These are phyloP conservation scores for Hyaloperonospora brassicae DNA, from an alignment of 352 stramenopile species.

Conservation along the genomic window DNA sequence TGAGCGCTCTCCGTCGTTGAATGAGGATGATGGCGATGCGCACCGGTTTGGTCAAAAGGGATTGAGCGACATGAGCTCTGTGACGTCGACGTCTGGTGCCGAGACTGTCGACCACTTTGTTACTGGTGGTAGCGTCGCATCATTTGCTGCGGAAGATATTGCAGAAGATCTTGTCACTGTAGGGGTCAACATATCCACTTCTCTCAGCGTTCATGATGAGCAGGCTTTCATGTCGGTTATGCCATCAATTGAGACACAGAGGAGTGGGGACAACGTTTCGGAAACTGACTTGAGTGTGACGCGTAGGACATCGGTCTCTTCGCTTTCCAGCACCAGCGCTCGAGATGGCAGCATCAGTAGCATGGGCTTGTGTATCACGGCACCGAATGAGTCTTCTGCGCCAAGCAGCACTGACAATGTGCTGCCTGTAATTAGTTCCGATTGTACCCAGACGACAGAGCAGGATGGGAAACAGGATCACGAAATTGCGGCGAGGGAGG, in stretches of 20 bases:
- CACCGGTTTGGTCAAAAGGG: constrained; percentile 2
- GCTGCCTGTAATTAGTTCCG: no score
- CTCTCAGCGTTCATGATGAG: constrained; percentile 1
- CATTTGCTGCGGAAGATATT: constrained; percentile 7
- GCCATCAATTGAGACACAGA: constrained; percentile 6
- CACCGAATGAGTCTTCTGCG: no score
- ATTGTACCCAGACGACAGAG: no score
- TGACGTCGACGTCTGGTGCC: constrained; percentile 3
- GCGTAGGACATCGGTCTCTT: constrained; percentile 19
- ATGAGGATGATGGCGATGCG: neutral
- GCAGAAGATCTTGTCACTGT: constrained; percentile 16
- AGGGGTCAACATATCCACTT: neutral
- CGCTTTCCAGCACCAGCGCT: constrained; percentile 10
- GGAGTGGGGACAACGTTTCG: constrained; percentile 21
- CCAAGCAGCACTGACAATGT: no score
- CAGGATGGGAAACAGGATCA: no score
- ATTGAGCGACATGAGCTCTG: constrained; percentile 8
- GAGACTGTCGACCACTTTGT: constrained; percentile 18
- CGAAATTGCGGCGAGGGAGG: no score
- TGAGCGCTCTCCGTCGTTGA: constrained; percentile 4
- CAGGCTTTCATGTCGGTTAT: constrained; percentile 10
- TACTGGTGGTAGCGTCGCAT: constrained; percentile 13
- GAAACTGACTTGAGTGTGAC: constrained; percentile 18
- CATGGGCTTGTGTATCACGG: constrained; percentile 6
- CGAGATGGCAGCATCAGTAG: constrained; percentile 22